Base-by-base conservation (phyloP, 176 grass and related monocot genomes). In the Echinochloa phyllopogon region DNA sequence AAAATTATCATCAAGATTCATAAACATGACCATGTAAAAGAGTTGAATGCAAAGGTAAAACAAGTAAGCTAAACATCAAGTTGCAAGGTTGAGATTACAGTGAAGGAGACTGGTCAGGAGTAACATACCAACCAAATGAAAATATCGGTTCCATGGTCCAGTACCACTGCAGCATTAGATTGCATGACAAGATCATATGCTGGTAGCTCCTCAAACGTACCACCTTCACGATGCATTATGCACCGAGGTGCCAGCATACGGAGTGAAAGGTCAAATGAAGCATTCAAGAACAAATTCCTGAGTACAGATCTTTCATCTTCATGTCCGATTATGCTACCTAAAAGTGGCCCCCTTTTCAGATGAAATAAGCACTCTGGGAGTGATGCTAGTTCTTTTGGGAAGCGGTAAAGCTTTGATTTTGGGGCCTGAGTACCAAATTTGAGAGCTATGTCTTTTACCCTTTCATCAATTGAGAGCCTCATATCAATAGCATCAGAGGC, bases 61-160 rank as follows among this genome's bases (percentile, higher is more conserved):
- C 1, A 8, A 36, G 16, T 50, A 80, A 45, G 27, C 24, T 70
- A 13, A 74, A 64, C 20, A 60, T n/a, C 6, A 62, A 50, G 12
- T 69, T 82, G 63, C 8, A 51, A 71, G 25, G 81, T 36, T 68
- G 8, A 56, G 67, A 60, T 48, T 45, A 83, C 65, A 6, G 58
- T 64, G 56, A 72, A 78, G 15, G 36, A 62, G 64, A 77, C 50
- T 55, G 72, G 17, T 76, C 71, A 78, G 65, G 75, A 72, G 51
- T 42, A 70, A 95, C 91, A 77, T 96, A 99, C 96, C 96, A 96
- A 85, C 96, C 96, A 99, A 88, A 99, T 96, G 84, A 99, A 99
- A 75, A 99, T 87, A 87, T 99, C 96, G 5, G 96, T 99, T 90
- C 96, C 96, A 84, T 99, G 96, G 76, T 99, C 96, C 58, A 99